Percentiles rank a stretch among this genome's conserved stretches.
Conservation (phyloP, 1,284 basidiomycete genomes). For the Ustilago lituana region DNA sequence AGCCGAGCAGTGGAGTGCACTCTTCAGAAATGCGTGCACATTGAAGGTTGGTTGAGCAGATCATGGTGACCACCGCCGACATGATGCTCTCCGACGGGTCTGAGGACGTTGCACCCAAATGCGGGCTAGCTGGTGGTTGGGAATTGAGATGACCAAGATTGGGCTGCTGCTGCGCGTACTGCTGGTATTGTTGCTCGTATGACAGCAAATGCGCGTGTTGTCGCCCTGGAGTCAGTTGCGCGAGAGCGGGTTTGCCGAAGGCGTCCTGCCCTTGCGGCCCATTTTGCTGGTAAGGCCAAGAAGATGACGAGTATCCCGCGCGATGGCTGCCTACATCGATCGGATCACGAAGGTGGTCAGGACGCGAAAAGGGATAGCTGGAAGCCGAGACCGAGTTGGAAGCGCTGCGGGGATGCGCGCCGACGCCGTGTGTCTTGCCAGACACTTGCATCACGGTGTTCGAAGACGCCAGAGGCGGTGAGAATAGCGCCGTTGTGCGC, state of each 20-base stretch:
- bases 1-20: constrained; percentile 43
- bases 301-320: constrained; percentile 6
- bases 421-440: constrained; percentile 30
- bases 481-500: constrained; percentile 22
- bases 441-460: constrained; percentile 26
- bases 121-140: constrained; percentile 1
- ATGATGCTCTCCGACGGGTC: constrained; percentile 15
- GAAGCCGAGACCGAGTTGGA: constrained; percentile 49
- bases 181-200: constrained; percentile 22
- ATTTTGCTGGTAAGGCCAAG: constrained; percentile 22
- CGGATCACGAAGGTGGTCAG: constrained; percentile 33
- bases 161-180: constrained; percentile 19
- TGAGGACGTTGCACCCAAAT: neutral
- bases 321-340: constrained; percentile 7
- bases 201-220: constrained; percentile 29
- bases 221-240: constrained; percentile 11
- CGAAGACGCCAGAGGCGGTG: constrained; percentile 29
- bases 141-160: constrained; percentile 6
- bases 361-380: constrained; percentile 48
- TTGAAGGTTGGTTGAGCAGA: constrained; percentile 55
- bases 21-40: constrained; percentile 52
- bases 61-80: constrained; percentile 49
- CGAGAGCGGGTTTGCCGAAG: constrained; percentile 1
- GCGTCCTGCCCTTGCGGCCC: constrained; percentile 8
- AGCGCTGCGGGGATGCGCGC: constrained; percentile 31